Conservation (phyloP, 208 protist species). For the Leishmania mexicana region DNA sequence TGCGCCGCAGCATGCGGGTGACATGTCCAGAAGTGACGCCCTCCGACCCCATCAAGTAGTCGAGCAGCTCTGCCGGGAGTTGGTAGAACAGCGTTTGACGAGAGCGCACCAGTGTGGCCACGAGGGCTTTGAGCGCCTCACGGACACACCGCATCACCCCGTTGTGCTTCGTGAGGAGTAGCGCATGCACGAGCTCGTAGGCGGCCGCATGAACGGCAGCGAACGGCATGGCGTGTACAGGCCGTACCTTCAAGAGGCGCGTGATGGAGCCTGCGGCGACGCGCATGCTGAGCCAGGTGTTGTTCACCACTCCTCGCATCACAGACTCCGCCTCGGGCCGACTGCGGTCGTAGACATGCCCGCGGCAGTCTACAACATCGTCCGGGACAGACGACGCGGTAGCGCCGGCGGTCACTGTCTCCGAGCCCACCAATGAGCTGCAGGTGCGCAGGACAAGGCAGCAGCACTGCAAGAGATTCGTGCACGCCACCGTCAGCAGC, state of each 20-base stretch:
- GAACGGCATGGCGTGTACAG: constrained; percentile 45
- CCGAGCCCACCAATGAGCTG: constrained; percentile 41
- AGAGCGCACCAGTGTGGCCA: constrained; percentile 65
- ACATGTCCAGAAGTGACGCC: constrained; percentile 79
- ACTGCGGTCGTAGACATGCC: constrained; percentile 76
- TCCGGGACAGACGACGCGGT: constrained; percentile 2
- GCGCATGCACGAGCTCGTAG: constrained; percentile 67
- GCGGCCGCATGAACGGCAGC: constrained; percentile 39
- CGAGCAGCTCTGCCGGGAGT: constrained; percentile 67
- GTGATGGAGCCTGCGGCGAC: constrained; percentile 49
- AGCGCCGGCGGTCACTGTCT: constrained; percentile 19
- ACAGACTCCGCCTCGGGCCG: constrained; percentile 44
- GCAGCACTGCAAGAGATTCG: constrained; percentile 50
- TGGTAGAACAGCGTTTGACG: constrained; percentile 46
- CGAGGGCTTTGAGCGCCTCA: constrained; percentile 56
- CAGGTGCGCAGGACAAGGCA: constrained; percentile 48
- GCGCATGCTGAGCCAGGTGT: constrained; percentile 89
- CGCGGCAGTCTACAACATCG: constrained; percentile 86
- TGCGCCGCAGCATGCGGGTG: constrained; percentile 85
- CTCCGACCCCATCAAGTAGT: constrained; percentile 70
- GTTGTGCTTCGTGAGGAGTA: constrained; percentile 91
- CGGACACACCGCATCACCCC: constrained; percentile 88
- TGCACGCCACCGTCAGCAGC: constrained; percentile 27
- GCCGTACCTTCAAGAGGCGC: constrained; percentile 41
- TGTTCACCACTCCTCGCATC: constrained; percentile 89